A percentile compares a stretch with the other conserved stretches of the same genome.
These are phyloP conservation scores for Apiospora kogelbergensis DNA, from an alignment of 2,329 filamentous ascomycete genomes.

Conservation along the genomic window DNA sequence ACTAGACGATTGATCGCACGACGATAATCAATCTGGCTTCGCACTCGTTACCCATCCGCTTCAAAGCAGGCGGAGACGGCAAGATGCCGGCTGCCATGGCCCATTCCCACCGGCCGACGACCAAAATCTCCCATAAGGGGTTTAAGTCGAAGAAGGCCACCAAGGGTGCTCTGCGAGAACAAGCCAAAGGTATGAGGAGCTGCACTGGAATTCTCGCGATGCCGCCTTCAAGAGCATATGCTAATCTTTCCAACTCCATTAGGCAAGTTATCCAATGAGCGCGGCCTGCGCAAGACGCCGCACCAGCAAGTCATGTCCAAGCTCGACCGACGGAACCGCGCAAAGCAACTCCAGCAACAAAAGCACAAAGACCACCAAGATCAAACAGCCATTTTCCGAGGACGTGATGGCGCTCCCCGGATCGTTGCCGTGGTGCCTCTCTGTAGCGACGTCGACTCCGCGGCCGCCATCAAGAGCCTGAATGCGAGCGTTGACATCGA, in stretches of 20 bases:
- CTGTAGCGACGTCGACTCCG: constrained; percentile 68
- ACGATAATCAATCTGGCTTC: constrained; percentile 55
- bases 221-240: neutral
- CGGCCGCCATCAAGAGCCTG: constrained; percentile 66
- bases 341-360: constrained; percentile 80
- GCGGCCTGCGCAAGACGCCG: constrained; percentile 77
- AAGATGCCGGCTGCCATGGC: constrained; percentile 72
- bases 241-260: neutral
- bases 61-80: constrained; percentile 75
- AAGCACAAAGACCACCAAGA: constrained; percentile 84
- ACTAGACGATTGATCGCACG: neutral
- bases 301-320: constrained; percentile 98
- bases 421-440: constrained; percentile 88
- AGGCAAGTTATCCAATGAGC: constrained; percentile 80
- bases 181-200: constrained; percentile 68
- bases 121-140: constrained; percentile 82
- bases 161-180: constrained; percentile 83
- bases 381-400: constrained; percentile 79
- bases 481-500: constrained; percentile 81
- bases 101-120: constrained; percentile 91
- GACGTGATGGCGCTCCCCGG: constrained; percentile 81
- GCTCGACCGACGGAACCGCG: constrained; percentile 90
- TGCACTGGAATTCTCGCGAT: neutral
- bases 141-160: constrained; percentile 93
- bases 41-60: constrained; percentile 70